Conservation (phyloP, 2,329 filamentous ascomycete species). For the Aspergillus arachidicola region DNA sequence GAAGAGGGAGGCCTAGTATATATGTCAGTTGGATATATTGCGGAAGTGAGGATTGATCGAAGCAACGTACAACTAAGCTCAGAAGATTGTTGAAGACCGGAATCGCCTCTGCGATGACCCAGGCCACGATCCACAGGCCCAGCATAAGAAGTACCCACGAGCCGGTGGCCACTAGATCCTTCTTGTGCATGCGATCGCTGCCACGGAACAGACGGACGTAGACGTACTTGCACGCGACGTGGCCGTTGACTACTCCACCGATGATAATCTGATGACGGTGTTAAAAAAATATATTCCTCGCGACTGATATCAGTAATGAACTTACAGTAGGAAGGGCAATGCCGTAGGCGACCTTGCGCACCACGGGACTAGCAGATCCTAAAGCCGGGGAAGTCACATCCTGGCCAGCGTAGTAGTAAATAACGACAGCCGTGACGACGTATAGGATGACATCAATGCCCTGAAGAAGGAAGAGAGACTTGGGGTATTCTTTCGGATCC, state of each 20-base stretch:
- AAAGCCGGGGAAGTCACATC: slow-evolving; percentile 66
- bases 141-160: slow-evolving; percentile 61
- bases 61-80: slow-evolving; percentile 53
- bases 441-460: slow-evolving; percentile 61
- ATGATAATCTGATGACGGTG: slow-evolving; percentile 56
- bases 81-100: slow-evolving; percentile 68
- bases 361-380: slow-evolving; percentile 56
- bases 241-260: slow-evolving; percentile 68
- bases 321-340: slow-evolving; percentile 63
- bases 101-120: slow-evolving; percentile 67
- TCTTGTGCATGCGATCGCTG: slow-evolving; percentile 54
- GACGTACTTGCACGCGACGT: slow-evolving; percentile 65
- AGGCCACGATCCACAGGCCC: slow-evolving; percentile 61
- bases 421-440: slow-evolving; percentile 65
- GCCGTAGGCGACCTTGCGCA: slow-evolving; percentile 66
- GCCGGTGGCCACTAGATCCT: slow-evolving; percentile 51
- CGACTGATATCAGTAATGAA: not conserved
- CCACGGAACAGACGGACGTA: slow-evolving; percentile 64
- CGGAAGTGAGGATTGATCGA: too few relatives aligned
- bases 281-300: not conserved
- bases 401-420: slow-evolving; percentile 66
- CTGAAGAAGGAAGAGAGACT: slow-evolving; percentile 63
- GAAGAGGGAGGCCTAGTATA: slow-evolving; percentile 53
- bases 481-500: slow-evolving; percentile 60
- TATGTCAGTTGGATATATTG: slow-evolving; percentile 21